Percentiles rank a stretch among this genome's conserved stretches.
Conservation (phyloP, 2,329 filamentous ascomycete species). For the Botrytis elliptica region DNA sequence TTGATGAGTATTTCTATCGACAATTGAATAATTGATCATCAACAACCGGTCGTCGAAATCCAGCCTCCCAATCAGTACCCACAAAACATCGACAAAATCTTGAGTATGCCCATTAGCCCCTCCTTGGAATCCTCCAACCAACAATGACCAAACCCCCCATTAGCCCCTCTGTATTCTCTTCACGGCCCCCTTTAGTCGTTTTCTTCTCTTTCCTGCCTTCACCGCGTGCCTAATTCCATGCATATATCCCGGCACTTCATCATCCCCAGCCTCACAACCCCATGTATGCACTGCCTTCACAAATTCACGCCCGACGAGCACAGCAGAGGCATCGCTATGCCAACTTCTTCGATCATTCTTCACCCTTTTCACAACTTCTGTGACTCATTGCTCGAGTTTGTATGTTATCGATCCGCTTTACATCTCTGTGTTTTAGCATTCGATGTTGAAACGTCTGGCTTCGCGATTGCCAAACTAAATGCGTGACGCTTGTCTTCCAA, state of each 20-base stretch:
- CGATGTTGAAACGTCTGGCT: neutral
- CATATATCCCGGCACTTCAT: neutral
- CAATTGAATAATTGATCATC: neutral
- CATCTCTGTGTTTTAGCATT: neutral
- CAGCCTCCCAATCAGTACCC: neutral
- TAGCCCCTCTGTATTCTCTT: neutral
- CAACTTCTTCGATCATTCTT: neutral
- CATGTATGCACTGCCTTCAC: conserved; percentile 1
- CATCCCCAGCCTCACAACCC: neutral
- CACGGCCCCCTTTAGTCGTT: neutral
- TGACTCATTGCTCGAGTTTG: neutral
- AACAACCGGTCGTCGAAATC: neutral
- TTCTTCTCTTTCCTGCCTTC: neutral
- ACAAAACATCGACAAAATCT: neutral
- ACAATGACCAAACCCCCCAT: neutral
- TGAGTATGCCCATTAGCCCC: neutral
- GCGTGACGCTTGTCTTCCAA: neutral
- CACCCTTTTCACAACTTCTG: neutral
- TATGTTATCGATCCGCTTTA: neutral
- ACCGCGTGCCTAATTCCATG: neutral
- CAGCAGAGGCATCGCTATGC: neutral
- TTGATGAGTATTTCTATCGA: neutral
- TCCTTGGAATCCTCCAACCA: neutral
- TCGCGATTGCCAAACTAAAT: neutral
- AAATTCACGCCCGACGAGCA: neutral